phyloP scores from a whole-genome alignment of 441 rosid genomes.

The Daphne laureola region DNA sequence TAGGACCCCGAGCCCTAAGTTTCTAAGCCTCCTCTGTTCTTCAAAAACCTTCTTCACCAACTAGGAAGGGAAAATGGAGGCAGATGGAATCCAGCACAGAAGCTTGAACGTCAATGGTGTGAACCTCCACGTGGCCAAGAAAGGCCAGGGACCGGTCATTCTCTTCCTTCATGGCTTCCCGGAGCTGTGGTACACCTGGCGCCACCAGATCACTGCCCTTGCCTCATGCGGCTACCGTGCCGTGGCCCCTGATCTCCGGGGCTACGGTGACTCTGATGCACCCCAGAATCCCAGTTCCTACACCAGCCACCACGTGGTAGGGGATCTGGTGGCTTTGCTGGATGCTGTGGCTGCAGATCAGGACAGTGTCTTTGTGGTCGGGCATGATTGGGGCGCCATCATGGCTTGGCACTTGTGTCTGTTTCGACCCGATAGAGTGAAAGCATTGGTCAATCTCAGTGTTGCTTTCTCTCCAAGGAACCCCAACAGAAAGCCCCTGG shows the following conservation, averaged over 20 bases:
- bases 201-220: slow-evolving; percentile 57
- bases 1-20: too few relatives aligned
- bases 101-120: slow-evolving; percentile 49
- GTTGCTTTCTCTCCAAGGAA: slow-evolving; percentile 39
- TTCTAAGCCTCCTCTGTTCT: too few relatives aligned
- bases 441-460: slow-evolving; percentile 50
- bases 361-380: slow-evolving; percentile 58
- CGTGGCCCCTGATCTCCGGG: slow-evolving; percentile 71
- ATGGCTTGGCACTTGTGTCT: slow-evolving; percentile 58
- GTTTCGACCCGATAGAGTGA: slow-evolving; percentile 57
- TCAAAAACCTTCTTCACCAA: too few relatives aligned
- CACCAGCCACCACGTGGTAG: slow-evolving; percentile 39
- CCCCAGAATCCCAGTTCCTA: slow-evolving; percentile 31
- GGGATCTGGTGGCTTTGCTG: slow-evolving; percentile 45
- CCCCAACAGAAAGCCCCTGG: slow-evolving; percentile 30
- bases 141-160: slow-evolving; percentile 50
- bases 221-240: slow-evolving; percentile 59
- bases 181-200: slow-evolving; percentile 77
- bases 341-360: slow-evolving; percentile 33
- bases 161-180: slow-evolving; percentile 78
- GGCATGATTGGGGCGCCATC: slow-evolving; percentile 69
- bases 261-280: slow-evolving; percentile 65
- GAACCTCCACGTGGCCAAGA: slow-evolving; percentile 62
- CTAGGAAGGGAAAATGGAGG: too few relatives aligned
- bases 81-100: slow-evolving; percentile 35